A percentile compares a stretch with the other conserved stretches of the same genome.
Conservation (phyloP, 2,329 filamentous ascomycete species). For the Apiospora pterosperma region DNA sequence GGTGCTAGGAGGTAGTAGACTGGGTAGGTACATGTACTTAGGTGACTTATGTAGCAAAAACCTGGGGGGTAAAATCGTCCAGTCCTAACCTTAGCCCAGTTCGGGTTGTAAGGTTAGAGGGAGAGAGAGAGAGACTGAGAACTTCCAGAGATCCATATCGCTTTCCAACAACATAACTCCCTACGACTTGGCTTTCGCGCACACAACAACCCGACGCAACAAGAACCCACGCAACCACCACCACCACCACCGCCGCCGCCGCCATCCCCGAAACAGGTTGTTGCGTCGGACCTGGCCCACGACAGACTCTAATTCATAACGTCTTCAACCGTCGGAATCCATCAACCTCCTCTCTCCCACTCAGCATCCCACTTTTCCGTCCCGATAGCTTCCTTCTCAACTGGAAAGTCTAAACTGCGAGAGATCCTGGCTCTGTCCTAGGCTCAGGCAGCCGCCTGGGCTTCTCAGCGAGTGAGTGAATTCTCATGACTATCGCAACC, state of each 20-base stretch:
- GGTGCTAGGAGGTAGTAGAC: neutral
- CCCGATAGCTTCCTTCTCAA: conserved; percentile 6
- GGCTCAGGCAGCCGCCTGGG: conserved; percentile 30
- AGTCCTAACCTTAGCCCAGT: neutral
- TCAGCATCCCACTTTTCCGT: conserved; percentile 14
- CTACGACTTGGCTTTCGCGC: conserved; percentile 1
- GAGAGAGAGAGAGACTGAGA: neutral
- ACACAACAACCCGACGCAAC: neutral
- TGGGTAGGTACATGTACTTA: neutral
- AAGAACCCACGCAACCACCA: neutral
- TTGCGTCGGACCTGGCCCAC: neutral
- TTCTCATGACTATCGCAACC: conserved; percentile 5
- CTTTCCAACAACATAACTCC: conserved; percentile 2
- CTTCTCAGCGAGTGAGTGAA: conserved; percentile 24
- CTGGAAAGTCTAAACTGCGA: conserved; percentile 11
- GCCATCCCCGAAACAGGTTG: neutral
- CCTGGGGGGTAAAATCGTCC: neutral
- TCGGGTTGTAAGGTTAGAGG: neutral
- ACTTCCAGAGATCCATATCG: conserved; percentile 3
- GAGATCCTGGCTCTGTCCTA: conserved; percentile 25
- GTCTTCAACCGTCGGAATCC: neutral
- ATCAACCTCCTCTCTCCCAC: conserved; percentile 11
- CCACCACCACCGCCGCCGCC: neutral
- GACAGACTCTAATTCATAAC: neutral
- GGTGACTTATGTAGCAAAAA: neutral